phyloP scores from a whole-genome alignment of 2,329 filamentous ascomycete genomes.

The Penicillium sp. region DNA sequence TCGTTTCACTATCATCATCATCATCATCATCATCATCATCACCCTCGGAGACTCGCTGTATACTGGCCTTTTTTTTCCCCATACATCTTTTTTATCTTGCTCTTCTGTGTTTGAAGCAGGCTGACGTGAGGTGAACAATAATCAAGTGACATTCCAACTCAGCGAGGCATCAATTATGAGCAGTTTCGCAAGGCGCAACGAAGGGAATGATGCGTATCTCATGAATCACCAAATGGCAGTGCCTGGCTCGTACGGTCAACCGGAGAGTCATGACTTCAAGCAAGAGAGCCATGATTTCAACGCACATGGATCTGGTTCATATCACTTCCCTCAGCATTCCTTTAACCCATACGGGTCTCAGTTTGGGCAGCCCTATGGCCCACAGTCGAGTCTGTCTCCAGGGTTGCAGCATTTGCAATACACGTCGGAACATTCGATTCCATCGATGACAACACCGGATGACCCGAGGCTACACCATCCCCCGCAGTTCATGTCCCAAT shows the following conservation, averaged over 20 bases:
- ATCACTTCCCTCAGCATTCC: slow-evolving; percentile 34
- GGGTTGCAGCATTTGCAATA: slow-evolving; percentile 35
- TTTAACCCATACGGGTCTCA: slow-evolving; percentile 40
- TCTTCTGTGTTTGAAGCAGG: not conserved
- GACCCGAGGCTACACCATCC: slow-evolving; percentile 35
- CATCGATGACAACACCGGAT: slow-evolving; percentile 33
- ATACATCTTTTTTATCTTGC: not conserved
- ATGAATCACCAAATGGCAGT: slow-evolving; percentile 35
- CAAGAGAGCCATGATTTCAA: slow-evolving; percentile 32
- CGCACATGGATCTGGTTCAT: slow-evolving; percentile 29
- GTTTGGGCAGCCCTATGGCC: slow-evolving; percentile 37
- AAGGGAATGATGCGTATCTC: slow-evolving; percentile 36
- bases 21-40: not conserved
- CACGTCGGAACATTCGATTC: slow-evolving; percentile 33
- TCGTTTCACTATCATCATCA: not conserved
- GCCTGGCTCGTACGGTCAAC: slow-evolving; percentile 32
- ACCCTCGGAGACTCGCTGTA: not conserved
- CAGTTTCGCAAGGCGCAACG: slow-evolving; percentile 40
- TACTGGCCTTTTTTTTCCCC: not conserved
- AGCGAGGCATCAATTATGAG: slow-evolving; percentile 32
- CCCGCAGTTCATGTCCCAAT: slow-evolving; percentile 32
- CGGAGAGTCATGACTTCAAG: slow-evolving; percentile 33
- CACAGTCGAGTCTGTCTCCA: slow-evolving; percentile 31
- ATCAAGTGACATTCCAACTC: not conserved
- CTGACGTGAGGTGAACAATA: not conserved